Evolutionary conservation across 352 stramenopile species (phyloP).

Genomic region (Globisporangium viniferum): DNA sequence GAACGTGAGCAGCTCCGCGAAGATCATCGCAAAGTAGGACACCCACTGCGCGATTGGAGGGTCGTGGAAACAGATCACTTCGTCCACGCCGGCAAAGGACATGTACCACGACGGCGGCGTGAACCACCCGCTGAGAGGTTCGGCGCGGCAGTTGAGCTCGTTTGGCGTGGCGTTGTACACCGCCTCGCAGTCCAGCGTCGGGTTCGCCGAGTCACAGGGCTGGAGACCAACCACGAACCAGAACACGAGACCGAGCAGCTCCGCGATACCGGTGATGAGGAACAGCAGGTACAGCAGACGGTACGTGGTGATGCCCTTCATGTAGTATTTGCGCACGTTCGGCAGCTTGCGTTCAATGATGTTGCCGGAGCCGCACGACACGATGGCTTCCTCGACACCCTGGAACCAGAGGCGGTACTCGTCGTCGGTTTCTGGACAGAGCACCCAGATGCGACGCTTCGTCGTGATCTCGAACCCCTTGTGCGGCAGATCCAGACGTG

Average conservation of each 20-base stretch:
- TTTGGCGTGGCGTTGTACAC: slow-evolving; percentile 62
- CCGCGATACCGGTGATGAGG: slow-evolving; percentile 58
- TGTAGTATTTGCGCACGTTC: slow-evolving; percentile 88
- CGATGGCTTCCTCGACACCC: slow-evolving; percentile 71
- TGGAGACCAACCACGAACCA: slow-evolving; percentile 80
- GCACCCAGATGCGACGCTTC: slow-evolving; percentile 81
- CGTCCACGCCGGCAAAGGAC: slow-evolving; percentile 61
- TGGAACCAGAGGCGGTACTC: slow-evolving; percentile 87
- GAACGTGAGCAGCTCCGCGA: slow-evolving; percentile 65
- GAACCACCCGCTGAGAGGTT: slow-evolving; percentile 69
- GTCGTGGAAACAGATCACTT: slow-evolving; percentile 76
- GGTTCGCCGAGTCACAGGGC: slow-evolving; percentile 59
- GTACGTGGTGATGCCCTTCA: slow-evolving; percentile 83
- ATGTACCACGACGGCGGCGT: slow-evolving; percentile 76
- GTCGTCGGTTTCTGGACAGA: slow-evolving; percentile 81
- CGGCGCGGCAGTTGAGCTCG: slow-evolving; percentile 40
- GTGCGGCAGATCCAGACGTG: slow-evolving; percentile 74
- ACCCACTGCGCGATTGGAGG: slow-evolving; percentile 77
- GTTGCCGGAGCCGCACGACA: slow-evolving; percentile 71
- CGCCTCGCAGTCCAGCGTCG: slow-evolving; percentile 47
- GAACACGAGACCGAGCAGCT: slow-evolving; percentile 73
- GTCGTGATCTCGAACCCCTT: slow-evolving; percentile 80
- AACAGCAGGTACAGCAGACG: slow-evolving; percentile 79
- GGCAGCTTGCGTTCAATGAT: slow-evolving; percentile 85
- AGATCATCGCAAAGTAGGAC: slow-evolving; percentile 70